Evolutionary conservation across 352 stramenopile genomes (phyloP).

Genomic region (Elongisporangium prolatum): DNA sequence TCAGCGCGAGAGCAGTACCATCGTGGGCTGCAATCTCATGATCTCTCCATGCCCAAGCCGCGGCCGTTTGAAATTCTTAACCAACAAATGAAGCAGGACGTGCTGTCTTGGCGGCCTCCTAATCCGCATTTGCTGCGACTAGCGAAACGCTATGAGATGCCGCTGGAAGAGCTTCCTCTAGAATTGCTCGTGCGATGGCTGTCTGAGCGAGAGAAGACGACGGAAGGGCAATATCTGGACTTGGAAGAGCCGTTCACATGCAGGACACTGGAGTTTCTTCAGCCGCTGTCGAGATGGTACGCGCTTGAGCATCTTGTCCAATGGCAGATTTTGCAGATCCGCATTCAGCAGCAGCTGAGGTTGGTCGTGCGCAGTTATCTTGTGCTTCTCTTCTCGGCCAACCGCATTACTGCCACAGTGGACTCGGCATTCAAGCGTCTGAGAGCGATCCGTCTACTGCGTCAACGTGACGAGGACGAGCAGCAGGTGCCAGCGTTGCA

Average conservation of each 20-base stretch:
- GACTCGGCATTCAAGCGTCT: conserved; percentile 25
- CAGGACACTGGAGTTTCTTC: conserved; percentile 24
- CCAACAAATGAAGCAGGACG: conserved; percentile 15
- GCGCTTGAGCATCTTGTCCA: conserved; percentile 20
- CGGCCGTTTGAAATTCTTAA: neutral
- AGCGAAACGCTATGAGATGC: conserved; percentile 18
- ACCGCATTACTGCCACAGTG: conserved; percentile 19
- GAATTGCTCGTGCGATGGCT: conserved; percentile 30
- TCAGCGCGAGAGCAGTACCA: neutral
- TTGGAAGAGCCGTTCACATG: conserved; percentile 22
- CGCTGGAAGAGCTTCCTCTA: conserved; percentile 20
- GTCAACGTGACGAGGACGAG: conserved; percentile 15
- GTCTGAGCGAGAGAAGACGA: conserved; percentile 3
- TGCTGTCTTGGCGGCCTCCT: conserved; percentile 27
- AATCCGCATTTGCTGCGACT: conserved; percentile 20
- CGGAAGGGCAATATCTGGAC: conserved; percentile 19
- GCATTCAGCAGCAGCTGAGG: conserved; percentile 22
- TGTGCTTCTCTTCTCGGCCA: conserved; percentile 19
- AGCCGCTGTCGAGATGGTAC: conserved; percentile 25
- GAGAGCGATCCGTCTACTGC: conserved; percentile 17
- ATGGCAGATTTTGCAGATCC: conserved; percentile 18
- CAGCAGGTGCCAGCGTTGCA: neutral
- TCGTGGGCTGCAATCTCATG: neutral
- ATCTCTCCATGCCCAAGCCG: neutral
- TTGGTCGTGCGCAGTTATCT: conserved; percentile 35